These are phyloP conservation scores for Vicia faba DNA, from an alignment of 306 rosid species.

Conservation along the genomic window DNA sequence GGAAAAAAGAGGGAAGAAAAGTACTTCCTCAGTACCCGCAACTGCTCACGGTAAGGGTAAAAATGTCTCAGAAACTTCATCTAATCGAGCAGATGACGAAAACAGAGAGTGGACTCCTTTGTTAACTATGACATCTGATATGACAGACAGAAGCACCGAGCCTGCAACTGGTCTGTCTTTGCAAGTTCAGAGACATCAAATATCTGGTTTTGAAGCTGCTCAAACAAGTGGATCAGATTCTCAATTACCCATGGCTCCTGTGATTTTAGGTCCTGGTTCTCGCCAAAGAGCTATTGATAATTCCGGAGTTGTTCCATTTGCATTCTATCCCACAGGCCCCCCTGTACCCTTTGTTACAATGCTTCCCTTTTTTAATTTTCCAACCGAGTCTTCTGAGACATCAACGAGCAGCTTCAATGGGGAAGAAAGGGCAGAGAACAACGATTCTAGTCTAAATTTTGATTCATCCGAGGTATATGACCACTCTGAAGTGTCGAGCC, in stretches of 20 bases:
- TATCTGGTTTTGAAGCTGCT: slow-evolving; percentile 65
- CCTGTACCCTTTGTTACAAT: slow-evolving; percentile 88
- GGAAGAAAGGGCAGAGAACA: slow-evolving; percentile 64
- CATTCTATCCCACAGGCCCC: slow-evolving; percentile 96
- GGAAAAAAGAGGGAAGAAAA: slow-evolving; percentile 71
- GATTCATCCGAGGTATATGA: slow-evolving; percentile 64
- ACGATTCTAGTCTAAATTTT: slow-evolving; percentile 63
- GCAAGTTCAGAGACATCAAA: slow-evolving; percentile 64
- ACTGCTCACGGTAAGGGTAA: slow-evolving; percentile 60
- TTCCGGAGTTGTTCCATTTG: slow-evolving; percentile 61
- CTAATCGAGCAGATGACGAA: slow-evolving; percentile 67
- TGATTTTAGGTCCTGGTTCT: slow-evolving; percentile 72
- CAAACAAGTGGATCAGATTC: slow-evolving; percentile 83
- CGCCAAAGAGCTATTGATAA: slow-evolving; percentile 67
- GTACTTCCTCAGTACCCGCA: slow-evolving; percentile 47
- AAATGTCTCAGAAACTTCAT: slow-evolving; percentile 65
- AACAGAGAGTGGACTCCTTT: slow-evolving; percentile 65
- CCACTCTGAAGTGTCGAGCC: slow-evolving; percentile 57
- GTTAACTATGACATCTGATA: slow-evolving; percentile 52
- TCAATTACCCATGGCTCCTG: slow-evolving; percentile 58
- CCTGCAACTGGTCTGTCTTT: slow-evolving; percentile 48
- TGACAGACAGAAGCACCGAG: slow-evolving; percentile 58
- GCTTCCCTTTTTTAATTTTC: slow-evolving; percentile 74
- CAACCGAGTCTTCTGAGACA: slow-evolving; percentile 63
- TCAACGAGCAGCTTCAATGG: slow-evolving; percentile 61